Evolutionary conservation across 2,329 filamentous ascomycete genomes (phyloP), one percentile per base, ranked within the genome.

Genomic region (Arthrobotrys pseudoclavata): DNA sequence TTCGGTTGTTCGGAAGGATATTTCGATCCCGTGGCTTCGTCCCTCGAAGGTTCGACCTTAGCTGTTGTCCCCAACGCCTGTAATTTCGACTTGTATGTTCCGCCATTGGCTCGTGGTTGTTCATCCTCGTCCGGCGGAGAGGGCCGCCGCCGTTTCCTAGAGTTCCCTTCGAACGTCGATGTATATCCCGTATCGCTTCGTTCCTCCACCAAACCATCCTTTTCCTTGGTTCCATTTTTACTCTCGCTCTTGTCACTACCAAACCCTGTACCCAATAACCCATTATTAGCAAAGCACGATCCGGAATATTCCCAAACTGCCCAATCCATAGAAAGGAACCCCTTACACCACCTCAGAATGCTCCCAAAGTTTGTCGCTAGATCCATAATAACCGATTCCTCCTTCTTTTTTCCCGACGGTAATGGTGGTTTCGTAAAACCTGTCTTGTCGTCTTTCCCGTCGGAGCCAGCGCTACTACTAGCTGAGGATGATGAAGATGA

Each of bases 91-190:
- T 66, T 60, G 20, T 47, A 57, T 13, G 26, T 18, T 7, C 50
- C 26, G 24, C 48, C 57, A 26, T 71, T 71, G 6, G 31, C 20
- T 29, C 42, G 48, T 13, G 26, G 47, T 29, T 68, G 45, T 29
- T 42, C 48, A 22, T 69, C 62, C 18, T 42, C 48, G 18, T 53
- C 64, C 12, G 70, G 67, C 3, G 34, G 55, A 1, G 74, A 52
- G 15, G 42, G 74, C 22, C 74, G 67, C 31, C 74, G 67, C 47
- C 74, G 74, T 29, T 77, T 77, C 61, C 74, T 61, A 29, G 74
- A 71, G 20, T 77, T 77, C 4, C 67, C 67, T 40, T 68, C 67
- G 12, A 62, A 71, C 6, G 45, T 70, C 45, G 67, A 77, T 15
- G 50, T 67, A 29, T 77, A 77, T 9, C 74, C 74, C 15, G 70